Base-by-base conservation (phyloP, 2,329 filamentous ascomycete species). In the Fusarium nematophilum region DNA sequence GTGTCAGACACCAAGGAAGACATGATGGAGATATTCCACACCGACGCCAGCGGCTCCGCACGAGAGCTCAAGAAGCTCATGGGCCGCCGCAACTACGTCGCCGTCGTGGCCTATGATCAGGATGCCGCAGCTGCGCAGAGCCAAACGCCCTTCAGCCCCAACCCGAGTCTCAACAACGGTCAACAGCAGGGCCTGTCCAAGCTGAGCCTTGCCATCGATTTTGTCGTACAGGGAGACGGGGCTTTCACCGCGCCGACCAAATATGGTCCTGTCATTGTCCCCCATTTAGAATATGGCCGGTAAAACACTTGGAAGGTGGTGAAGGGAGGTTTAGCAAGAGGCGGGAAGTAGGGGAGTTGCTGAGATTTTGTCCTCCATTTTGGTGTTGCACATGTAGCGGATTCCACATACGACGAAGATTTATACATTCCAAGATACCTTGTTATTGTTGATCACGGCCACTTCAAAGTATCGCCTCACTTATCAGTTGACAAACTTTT, bases 1-100 rank as follows among this genome's bases (percentile, higher is more conserved):
- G 84, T 91, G 1, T 90, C 89, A 2, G 95, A 99, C 74, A 99
- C 95, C 39, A 98, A 99, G 77, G 95, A 99, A 76, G 95, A 99
- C 77, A 99, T 99, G 95, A 96, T 99, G 91, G 95, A 99, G 80
- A 96, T 99, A 65, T 99, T 99, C 84, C 92, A 95, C 70, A 91
- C 90, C 7, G 95, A 99, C 68, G 92, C 95, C 13, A 92, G 89
- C 48, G 94, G 95, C n/a, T 81, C 86, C 29, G 82, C 88, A 1
- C 84, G 93, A 39, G 94, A 97, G 75, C 83, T 93, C 71, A 93
- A 93, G 79, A 91, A 94, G 71, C 84, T 99, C 45, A 99, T 99
- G 93, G 92, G 90, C 1, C 83, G 94, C 34, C 83, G 95, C 54
- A 98, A 97, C 72, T 99, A 98, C 71, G 88, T 94, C 10, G 92